Evolutionary conservation across 192 early-diverging fungal species (phyloP).

Genomic region (Backusella tuberculispora): DNA sequence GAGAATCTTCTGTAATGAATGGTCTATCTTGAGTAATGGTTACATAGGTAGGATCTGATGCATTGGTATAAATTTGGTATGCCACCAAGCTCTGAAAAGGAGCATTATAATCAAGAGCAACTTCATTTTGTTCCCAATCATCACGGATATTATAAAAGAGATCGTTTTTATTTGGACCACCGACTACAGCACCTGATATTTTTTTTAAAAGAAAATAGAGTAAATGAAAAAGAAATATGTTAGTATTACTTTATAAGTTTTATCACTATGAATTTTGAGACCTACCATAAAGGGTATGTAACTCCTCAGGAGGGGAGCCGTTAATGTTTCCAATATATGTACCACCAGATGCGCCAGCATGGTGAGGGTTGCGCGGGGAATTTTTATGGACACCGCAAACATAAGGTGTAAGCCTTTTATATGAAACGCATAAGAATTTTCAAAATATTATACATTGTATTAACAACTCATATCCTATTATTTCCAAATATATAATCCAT

Average conservation of each 20-base stretch:
- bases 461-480: neutral
- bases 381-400: conserved; percentile 59
- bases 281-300: conserved; percentile 45
- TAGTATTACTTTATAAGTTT: neutral
- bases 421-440: neutral
- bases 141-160: conserved; percentile 48
- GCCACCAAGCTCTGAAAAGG: conserved; percentile 55
- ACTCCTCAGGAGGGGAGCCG: conserved; percentile 30
- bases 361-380: conserved; percentile 58
- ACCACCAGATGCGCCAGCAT: conserved; percentile 58
- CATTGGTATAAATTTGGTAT: conserved; percentile 49
- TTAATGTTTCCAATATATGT: conserved; percentile 41
- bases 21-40: conserved; percentile 50
- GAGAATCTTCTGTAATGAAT: conserved; percentile 33
- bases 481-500: neutral
- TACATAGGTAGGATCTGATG: conserved; percentile 50
- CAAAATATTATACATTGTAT: neutral
- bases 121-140: conserved; percentile 54
- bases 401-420: conserved; percentile 49
- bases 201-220: no score
- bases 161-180: conserved; percentile 58
- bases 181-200: conserved; percentile 51
- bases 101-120: conserved; percentile 58
- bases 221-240: neutral
- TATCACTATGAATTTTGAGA: no score